phyloP scores from a whole-genome alignment of 2,329 filamentous ascomycete genomes.

The Botryotinia globosa region DNA sequence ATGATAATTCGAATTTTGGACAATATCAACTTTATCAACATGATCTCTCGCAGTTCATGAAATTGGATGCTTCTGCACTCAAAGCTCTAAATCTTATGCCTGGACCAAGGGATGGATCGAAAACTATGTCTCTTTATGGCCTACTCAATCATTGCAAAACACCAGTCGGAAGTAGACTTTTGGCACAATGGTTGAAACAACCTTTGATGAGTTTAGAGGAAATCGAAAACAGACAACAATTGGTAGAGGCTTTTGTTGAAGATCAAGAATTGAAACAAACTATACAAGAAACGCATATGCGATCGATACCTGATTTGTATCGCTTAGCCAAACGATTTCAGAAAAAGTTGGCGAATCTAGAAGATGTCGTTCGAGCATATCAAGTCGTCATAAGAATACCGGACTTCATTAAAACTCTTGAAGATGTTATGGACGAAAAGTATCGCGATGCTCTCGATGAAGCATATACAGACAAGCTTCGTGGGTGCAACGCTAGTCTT shows the following conservation, averaged over 20 bases:
- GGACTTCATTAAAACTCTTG: conserved; percentile 82
- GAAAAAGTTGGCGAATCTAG: conserved; percentile 81
- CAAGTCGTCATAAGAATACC: conserved; percentile 91
- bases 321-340: conserved; percentile 93
- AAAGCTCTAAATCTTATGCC: conserved; percentile 97
- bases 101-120: conserved; percentile 88
- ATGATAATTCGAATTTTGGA: conserved; percentile 91
- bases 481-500: conserved; percentile 72
- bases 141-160: conserved; percentile 98
- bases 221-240: conserved; percentile 86
- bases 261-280: conserved; percentile 93
- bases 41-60: conserved; percentile 96
- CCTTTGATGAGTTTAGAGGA: conserved; percentile 87
- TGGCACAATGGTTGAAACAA: conserved; percentile 97
- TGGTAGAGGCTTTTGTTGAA: conserved; percentile 91
- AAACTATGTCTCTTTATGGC: conserved; percentile 94
- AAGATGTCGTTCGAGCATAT: conserved; percentile 93
- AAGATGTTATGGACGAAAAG: conserved; percentile 91
- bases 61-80: conserved; percentile 88
- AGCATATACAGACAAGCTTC: conserved; percentile 82
- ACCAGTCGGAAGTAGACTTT: conserved; percentile 80
- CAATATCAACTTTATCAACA: conserved; percentile 98
- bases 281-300: conserved; percentile 93
- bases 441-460: conserved; percentile 84
- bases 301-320: conserved; percentile 91